These are phyloP conservation scores for Holtermannia corniformis DNA, from an alignment of 768 basidiomycete species.

Conservation along the genomic window DNA sequence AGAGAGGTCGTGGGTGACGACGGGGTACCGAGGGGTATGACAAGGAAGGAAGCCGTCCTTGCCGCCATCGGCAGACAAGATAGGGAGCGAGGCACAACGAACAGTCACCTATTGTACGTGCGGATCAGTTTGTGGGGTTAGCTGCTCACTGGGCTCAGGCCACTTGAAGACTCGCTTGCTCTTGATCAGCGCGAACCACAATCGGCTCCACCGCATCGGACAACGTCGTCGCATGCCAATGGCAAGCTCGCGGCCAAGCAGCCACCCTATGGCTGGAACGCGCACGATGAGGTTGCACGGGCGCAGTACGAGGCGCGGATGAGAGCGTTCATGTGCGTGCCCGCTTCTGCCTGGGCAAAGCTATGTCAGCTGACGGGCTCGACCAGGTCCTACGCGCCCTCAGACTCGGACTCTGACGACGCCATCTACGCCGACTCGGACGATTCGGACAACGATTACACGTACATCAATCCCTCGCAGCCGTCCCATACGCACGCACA, in stretches of 20 bases:
- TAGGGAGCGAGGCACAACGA: background rate
- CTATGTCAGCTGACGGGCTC: background rate
- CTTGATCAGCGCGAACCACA: background rate
- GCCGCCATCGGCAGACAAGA: background rate
- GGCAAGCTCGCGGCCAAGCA: background rate
- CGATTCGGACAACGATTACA: background rate
- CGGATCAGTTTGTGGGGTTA: background rate
- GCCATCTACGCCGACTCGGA: background rate
- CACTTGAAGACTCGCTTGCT: background rate
- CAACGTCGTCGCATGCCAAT: too few species aligned
- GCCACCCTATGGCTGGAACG: background rate
- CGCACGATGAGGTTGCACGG: background rate
- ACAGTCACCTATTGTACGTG: background rate
- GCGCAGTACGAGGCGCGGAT: background rate
- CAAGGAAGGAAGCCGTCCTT: background rate
- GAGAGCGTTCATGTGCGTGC: background rate
- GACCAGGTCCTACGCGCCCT: background rate
- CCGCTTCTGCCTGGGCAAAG: background rate
- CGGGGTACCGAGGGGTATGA: background rate
- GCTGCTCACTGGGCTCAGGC: background rate
- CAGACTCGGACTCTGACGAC: background rate
- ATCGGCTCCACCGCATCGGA: too few species aligned
- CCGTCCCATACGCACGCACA: background rate
- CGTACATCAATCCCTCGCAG: background rate
- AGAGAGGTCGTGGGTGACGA: background rate